These are phyloP conservation scores for Cryptosporidium muris DNA, from an alignment of 169 alveolate species.

Conservation along the genomic window DNA sequence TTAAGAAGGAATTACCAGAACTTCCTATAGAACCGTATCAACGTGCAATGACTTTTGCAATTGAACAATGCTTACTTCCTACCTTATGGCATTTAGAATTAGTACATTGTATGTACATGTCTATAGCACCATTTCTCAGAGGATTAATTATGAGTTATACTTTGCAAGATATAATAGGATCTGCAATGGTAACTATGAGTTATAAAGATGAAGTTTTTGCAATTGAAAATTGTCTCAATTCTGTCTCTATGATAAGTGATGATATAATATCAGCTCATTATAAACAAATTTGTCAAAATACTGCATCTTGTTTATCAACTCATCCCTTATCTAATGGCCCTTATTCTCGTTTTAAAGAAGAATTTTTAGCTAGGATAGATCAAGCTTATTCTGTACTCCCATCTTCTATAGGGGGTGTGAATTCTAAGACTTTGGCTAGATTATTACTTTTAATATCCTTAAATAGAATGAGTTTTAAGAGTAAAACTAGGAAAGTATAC, in stretches of 20 bases:
- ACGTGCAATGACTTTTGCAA: conserved; percentile 53
- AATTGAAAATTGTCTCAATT: conserved; percentile 31
- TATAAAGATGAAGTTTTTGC: conserved; percentile 31
- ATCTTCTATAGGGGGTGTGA: neutral
- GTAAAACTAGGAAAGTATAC: neutral
- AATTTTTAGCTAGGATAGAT: conserved; percentile 1
- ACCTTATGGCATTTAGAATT: conserved; percentile 62
- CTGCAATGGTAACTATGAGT: conserved; percentile 48
- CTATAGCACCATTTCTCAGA: conserved; percentile 15
- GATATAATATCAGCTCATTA: conserved; percentile 42
- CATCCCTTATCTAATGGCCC: neutral
- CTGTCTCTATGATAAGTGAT: conserved; percentile 42
- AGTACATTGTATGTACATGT: conserved; percentile 49
- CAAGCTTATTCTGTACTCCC: neutral
- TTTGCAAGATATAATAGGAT: conserved; percentile 46
- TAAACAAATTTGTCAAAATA: conserved; percentile 12
- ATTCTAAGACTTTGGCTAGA: too few relatives aligned
- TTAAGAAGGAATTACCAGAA: conserved; percentile 3
- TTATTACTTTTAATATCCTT: neutral
- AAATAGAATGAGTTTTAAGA: neutral
- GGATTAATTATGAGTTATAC: conserved; percentile 35
- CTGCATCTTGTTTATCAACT: conserved; percentile 5
- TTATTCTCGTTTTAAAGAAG: conserved; percentile 2
- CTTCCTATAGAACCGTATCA: conserved; percentile 59
- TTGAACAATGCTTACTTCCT: conserved; percentile 59